phyloP scores from a whole-genome alignment of 805 yeast genomes.

The Metschnikowia matae region DNA sequence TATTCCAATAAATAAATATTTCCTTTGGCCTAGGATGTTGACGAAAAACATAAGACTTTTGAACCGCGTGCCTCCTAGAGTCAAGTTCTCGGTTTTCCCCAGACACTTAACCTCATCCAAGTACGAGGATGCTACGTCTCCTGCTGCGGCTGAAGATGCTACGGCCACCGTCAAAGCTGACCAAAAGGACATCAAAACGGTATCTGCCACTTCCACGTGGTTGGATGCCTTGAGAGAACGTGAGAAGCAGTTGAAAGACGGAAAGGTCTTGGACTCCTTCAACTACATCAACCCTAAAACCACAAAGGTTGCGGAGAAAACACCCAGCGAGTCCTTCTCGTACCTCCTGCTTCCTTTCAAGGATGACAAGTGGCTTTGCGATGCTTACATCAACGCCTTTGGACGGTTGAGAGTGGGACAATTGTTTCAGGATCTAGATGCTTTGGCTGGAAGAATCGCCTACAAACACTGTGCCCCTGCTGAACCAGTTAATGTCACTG shows the following conservation, averaged over 20 bases:
- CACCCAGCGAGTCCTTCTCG: slow-evolving; percentile 73
- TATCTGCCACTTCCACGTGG: slow-evolving; percentile 68
- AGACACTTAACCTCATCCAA: slow-evolving; percentile 1
- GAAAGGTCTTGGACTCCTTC: slow-evolving; percentile 66
- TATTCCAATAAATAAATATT: too few species aligned
- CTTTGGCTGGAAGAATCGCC: slow-evolving; percentile 91
- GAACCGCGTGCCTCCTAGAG: background rate
- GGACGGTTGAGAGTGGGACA: slow-evolving; percentile 94
- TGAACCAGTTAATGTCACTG: slow-evolving; percentile 92
- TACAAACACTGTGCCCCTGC: slow-evolving; percentile 93
- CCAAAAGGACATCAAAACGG: slow-evolving; percentile 45
- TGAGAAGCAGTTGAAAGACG: slow-evolving; percentile 63
- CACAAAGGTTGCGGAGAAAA: slow-evolving; percentile 64
- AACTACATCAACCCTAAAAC: slow-evolving; percentile 71
- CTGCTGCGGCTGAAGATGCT: slow-evolving; percentile 69
- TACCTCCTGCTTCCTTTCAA: slow-evolving; percentile 75
- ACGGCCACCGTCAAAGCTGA: slow-evolving; percentile 68
- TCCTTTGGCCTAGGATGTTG: background rate
- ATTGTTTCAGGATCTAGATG: slow-evolving; percentile 89
- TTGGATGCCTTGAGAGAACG: slow-evolving; percentile 75
- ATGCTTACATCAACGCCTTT: slow-evolving; percentile 81
- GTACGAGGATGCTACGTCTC: slow-evolving; percentile 36
- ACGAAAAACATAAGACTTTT: background rate
- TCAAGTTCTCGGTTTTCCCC: background rate
- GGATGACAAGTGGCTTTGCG: slow-evolving; percentile 77